These are phyloP conservation scores for Xylaria sp. DNA, from an alignment of 2,329 filamentous ascomycete species.

Conservation along the genomic window DNA sequence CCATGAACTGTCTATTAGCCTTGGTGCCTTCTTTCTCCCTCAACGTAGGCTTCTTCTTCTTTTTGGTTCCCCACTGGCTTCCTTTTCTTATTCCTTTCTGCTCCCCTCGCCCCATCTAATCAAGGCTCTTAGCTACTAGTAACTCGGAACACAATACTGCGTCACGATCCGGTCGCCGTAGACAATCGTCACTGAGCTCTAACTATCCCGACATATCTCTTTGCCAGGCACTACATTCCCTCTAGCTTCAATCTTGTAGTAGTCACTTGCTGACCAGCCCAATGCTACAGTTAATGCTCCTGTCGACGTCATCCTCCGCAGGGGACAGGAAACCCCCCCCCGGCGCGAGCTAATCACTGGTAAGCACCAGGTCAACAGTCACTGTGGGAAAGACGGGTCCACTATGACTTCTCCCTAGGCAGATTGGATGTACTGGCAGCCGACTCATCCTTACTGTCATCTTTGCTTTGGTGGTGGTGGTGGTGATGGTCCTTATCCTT, in stretches of 20 bases:
- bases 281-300: no score
- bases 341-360: background rate
- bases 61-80: background rate
- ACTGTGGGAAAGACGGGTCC: background rate
- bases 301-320: background rate
- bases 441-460: conserved; percentile 25
- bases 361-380: background rate
- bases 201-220: no score
- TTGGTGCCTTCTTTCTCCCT: background rate
- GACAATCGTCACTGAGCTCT: no score
- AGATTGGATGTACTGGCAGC: conserved; percentile 19
- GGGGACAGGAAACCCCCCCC: background rate
- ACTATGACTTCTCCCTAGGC: conserved; percentile 26
- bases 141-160: no score
- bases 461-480: conserved; percentile 36
- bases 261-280: no score
- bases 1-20: conserved; percentile 11
- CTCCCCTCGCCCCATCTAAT: no score
- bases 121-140: no score
- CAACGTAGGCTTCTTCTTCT: background rate
- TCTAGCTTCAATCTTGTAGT: no score
- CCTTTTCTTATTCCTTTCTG: no score
- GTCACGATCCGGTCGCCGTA: no score
- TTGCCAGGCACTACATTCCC: no score
- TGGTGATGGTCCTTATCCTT: conserved; percentile 56